Percentiles rank a stretch among this genome's conserved stretches.
phyloP scores from a whole-genome alignment of 805 yeast genomes.

The Huiozyma sinensis region DNA sequence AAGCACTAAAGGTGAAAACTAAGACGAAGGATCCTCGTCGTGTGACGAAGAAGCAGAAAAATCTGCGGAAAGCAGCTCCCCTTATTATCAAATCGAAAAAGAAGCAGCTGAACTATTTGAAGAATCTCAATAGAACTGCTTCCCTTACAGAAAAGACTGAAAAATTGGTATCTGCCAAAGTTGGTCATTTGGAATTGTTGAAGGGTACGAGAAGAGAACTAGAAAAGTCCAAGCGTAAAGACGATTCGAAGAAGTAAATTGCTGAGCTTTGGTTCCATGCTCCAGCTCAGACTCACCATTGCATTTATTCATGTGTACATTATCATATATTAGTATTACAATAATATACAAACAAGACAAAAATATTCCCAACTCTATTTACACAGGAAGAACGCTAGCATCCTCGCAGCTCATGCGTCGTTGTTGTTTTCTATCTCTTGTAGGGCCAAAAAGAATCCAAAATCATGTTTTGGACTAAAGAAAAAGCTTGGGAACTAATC shows the following conservation, averaged over 20 bases:
- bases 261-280: background rate
- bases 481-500: constrained; percentile 75
- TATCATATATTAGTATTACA: background rate
- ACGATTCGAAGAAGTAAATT: constrained; percentile 1
- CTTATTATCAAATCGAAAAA: constrained; percentile 59
- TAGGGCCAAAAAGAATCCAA: constrained; percentile 57
- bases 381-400: no score
- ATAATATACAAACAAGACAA: background rate
- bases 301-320: background rate
- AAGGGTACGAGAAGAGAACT: constrained; percentile 83
- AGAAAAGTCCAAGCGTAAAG: constrained; percentile 37
- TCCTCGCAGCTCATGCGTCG: no score
- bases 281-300: background rate
- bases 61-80: constrained; percentile 66
- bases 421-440: constrained; percentile 1
- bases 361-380: no score
- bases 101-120: constrained; percentile 38
- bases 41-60: constrained; percentile 50
- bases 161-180: constrained; percentile 74
- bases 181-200: constrained; percentile 85
- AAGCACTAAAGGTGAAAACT: constrained; percentile 44
- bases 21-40: constrained; percentile 33
- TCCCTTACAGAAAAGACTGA: constrained; percentile 58
- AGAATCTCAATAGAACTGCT: constrained; percentile 43
- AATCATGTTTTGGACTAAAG: constrained; percentile 62